Base-by-base conservation (phyloP, 2,329 filamentous ascomycete species). In the Spiromastix sp. region DNA sequence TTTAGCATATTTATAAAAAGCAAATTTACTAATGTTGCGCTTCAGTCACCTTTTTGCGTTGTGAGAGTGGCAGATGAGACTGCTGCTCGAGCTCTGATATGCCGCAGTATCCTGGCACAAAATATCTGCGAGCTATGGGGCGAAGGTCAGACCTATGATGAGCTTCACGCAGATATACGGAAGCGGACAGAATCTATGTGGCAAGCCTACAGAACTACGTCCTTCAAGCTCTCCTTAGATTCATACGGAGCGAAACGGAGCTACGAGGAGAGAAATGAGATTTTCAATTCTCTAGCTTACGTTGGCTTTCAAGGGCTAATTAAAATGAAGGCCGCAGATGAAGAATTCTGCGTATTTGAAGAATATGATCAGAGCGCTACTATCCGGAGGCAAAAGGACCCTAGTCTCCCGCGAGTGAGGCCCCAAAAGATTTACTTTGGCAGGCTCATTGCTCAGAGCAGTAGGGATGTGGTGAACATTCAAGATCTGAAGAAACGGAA, bases 91-190 rank as follows among this genome's bases (percentile, higher is more conserved):
- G 64, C 64, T 6, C 68, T 96, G 15, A 70, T 93, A 32, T 66
- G 69, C 32, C 80, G 89, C 43, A 85, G 84, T 30, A 82, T 96
- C 46, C 71, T 96, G 32, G 76, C 77, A 16, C 83, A 86, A 60
- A 78, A 75, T 30, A 82, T 96, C 45, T 84, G 91, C 63, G 85
- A 93, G 54, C 73, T 95, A 43, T 96, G 91, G 89, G 89, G 82
- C 12, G 64, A 67, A 22, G 87, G 81, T 10, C 50, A 63, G 8
- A 77, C 69, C 30, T 79, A 93, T 49, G 63, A 75, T 2, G 65
- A 71, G 29, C 68, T 95, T 2, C 85, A 93, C 52, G 60, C 64
- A 30, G 70, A 76, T 36, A 68, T 93, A 38, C 70, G 67, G 42
- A 52, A 52, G 5, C 64, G 66, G 25, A 81, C 82, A 1, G 49